phyloP scores from a whole-genome alignment of 208 protist genomes.

The Acanthamoeba divionensis region DNA sequence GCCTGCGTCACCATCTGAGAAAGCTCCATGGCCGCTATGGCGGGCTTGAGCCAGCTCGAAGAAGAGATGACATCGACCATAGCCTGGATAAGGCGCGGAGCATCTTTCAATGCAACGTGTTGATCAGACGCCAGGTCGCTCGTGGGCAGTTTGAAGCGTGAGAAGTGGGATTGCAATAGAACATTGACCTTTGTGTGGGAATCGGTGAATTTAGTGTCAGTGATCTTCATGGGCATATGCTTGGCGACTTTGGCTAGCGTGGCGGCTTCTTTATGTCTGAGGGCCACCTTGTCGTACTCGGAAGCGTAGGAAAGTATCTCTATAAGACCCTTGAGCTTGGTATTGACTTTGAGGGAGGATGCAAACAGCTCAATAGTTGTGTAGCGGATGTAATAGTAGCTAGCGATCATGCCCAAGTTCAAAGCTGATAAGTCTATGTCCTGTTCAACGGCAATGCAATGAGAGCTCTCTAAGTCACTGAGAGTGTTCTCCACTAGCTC shows the following conservation, averaged over 20 bases:
- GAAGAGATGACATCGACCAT: constrained; percentile 88
- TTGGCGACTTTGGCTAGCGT: constrained; percentile 72
- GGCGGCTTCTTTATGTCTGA: constrained; percentile 81
- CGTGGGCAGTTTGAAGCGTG: constrained; percentile 64
- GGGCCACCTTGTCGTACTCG: constrained; percentile 80
- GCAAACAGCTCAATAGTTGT: constrained; percentile 87
- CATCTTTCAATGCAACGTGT: neutral
- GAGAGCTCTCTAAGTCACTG: constrained; percentile 78
- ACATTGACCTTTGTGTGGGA: constrained; percentile 85
- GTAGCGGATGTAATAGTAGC: constrained; percentile 87
- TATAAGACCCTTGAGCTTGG: constrained; percentile 83
- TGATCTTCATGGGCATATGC: constrained; percentile 78
- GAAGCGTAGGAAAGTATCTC: constrained; percentile 80
- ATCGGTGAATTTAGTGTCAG: constrained; percentile 69
- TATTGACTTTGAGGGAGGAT: constrained; percentile 74
- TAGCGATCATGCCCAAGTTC: constrained; percentile 86
- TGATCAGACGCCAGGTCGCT: constrained; percentile 70
- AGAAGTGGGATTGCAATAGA: constrained; percentile 81
- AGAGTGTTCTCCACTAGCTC: constrained; percentile 87
- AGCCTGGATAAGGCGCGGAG: constrained; percentile 71
- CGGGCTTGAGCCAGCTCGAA: constrained; percentile 81
- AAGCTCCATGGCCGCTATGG: constrained; percentile 87
- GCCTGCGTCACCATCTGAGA: constrained; percentile 89
- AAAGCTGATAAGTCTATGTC: constrained; percentile 73
- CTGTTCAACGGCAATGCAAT: constrained; percentile 81